These are phyloP conservation scores for Thalassiosira oceanica DNA, from an alignment of 352 stramenopile genomes.

Conservation along the genomic window DNA sequence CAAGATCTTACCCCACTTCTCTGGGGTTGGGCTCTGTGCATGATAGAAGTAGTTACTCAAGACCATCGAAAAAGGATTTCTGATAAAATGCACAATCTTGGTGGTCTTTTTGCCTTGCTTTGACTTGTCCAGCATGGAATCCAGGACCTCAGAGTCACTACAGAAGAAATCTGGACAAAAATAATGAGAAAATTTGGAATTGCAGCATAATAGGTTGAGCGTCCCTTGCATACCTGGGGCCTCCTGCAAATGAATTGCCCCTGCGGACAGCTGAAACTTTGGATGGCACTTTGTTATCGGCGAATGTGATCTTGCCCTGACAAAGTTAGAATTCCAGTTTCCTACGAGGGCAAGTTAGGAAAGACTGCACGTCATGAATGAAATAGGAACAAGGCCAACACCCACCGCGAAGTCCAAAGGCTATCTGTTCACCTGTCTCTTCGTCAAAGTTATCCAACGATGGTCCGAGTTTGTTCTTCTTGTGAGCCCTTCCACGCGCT, in stretches of 20 bases:
- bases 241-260: conserved; percentile 42
- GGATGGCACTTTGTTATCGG: conserved; percentile 15
- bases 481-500: neutral
- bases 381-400: no score
- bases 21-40: conserved; percentile 9
- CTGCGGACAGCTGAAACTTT: conserved; percentile 12
- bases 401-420: conserved; percentile 28
- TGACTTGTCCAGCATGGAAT: conserved; percentile 3
- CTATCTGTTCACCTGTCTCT: conserved; percentile 14
- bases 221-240: no score
- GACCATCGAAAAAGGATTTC: conserved; percentile 41
- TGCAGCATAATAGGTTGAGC: no score
- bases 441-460: conserved; percentile 6
- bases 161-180: conserved; percentile 29
- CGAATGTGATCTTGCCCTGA: conserved; percentile 11
- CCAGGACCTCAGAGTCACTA: neutral
- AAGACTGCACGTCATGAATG: no score
- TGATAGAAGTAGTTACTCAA: conserved; percentile 23
- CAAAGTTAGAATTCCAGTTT: conserved; percentile 18
- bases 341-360: no score
- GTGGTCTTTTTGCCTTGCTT: conserved; percentile 4
- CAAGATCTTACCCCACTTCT: no score
- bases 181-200: conserved; percentile 34
- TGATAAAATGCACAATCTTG: conserved; percentile 53
- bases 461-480: neutral